phyloP scores from a whole-genome alignment of 768 basidiomycete species.

The Suillus subluteus region DNA sequence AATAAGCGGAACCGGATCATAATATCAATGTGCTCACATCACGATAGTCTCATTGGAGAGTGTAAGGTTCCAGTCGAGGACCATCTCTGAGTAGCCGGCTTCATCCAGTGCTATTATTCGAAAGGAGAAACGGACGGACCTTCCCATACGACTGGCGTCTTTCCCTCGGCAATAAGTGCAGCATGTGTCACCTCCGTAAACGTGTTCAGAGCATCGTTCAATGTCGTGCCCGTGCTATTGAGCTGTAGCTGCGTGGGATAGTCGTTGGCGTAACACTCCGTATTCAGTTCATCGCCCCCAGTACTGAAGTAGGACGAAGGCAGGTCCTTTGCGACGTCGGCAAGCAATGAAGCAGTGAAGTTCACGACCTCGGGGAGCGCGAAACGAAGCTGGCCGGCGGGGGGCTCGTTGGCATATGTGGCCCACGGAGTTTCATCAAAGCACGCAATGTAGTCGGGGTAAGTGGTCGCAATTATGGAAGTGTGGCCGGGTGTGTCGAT shows the following conservation, averaged over 20 bases:
- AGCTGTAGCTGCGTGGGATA: conserved; percentile 59
- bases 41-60: conserved; percentile 47
- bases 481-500: conserved; percentile 89
- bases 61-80: conserved; percentile 40
- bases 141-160: conserved; percentile 86
- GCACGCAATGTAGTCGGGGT: conserved; percentile 81
- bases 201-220: conserved; percentile 63
- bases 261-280: conserved; percentile 67
- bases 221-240: conserved; percentile 49
- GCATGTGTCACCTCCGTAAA: conserved; percentile 67
- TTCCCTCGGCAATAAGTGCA: conserved; percentile 56
- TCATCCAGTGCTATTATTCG: not conserved
- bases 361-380: conserved; percentile 60
- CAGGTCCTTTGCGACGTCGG: conserved; percentile 52
- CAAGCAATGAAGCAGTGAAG: conserved; percentile 61
- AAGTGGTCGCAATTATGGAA: conserved; percentile 58
- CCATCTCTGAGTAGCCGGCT: conserved; percentile 45
- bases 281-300: conserved; percentile 83
- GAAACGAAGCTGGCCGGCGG: conserved; percentile 81
- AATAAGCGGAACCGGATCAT: not conserved
- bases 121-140: conserved; percentile 37
- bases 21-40: conserved; percentile 31
- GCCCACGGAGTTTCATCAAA: conserved; percentile 57
- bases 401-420: conserved; percentile 71
- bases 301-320: conserved; percentile 72